Conservation (phyloP, 2,329 filamentous ascomycete genomes). For the Cladosporium velox region DNA sequence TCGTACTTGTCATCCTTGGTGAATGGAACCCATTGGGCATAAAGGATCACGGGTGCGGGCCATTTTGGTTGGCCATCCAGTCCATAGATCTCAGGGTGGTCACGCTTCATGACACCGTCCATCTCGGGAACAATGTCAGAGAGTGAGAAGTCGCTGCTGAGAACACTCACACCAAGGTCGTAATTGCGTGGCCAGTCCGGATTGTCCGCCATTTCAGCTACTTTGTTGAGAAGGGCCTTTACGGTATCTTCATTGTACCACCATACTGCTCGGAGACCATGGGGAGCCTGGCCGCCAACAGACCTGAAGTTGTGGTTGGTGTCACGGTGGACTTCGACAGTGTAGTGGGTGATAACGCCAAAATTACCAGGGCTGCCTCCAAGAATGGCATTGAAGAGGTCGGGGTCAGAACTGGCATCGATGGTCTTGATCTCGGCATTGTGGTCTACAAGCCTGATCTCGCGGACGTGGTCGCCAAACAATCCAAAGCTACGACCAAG, state of each 20-base stretch:
- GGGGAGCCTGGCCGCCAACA: conserved; percentile 37
- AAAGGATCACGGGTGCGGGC: conserved; percentile 48
- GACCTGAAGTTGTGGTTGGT: conserved; percentile 36
- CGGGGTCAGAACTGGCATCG: conserved; percentile 30
- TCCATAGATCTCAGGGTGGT: conserved; percentile 43
- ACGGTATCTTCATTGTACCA: conserved; percentile 45
- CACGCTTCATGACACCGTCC: conserved; percentile 41
- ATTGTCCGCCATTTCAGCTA: conserved; percentile 51
- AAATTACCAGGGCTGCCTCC: conserved; percentile 41
- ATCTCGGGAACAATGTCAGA: conserved; percentile 42
- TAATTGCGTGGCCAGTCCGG: conserved; percentile 49
- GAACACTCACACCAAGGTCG: conserved; percentile 51
- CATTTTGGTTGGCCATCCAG: conserved; percentile 41
- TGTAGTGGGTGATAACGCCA: conserved; percentile 38
- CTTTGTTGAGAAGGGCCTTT: conserved; percentile 42
- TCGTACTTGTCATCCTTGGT: conserved; percentile 38
- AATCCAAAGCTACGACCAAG: conserved; percentile 49
- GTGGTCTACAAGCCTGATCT: conserved; percentile 36
- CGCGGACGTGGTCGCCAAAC: conserved; percentile 36
- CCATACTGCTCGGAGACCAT: conserved; percentile 47
- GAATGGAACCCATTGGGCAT: conserved; percentile 53
- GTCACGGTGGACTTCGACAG: conserved; percentile 44
- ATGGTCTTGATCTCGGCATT: conserved; percentile 33
- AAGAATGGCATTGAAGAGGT: conserved; percentile 37
- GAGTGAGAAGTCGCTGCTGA: conserved; percentile 46